Base-by-base conservation (phyloP, 2,329 filamentous ascomycete species). In the Diplodia seriata region DNA sequence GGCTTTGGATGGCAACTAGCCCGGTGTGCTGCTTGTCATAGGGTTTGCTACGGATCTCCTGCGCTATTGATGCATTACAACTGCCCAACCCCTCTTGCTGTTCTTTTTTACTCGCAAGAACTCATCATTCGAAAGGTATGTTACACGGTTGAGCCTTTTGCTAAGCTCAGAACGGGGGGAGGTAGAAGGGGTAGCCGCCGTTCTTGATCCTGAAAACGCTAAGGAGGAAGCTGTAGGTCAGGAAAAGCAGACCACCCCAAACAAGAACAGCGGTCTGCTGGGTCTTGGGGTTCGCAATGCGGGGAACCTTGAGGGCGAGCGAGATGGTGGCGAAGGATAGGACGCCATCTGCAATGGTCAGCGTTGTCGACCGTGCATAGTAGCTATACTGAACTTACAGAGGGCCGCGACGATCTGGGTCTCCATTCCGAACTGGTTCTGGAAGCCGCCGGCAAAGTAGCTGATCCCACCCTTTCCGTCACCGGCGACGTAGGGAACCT, bases 161-260 rank as follows among this genome's bases (percentile, higher is more conserved):
- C 40, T 49, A 20, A 18, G 55, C 59, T 68, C 84, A 90, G 80
- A 99, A 98, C 12, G 95, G 95, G 67, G 95, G 95, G 70, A 99
- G 85, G 76, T 89, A 93, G 82, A 98, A 97, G 18, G 94, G 94
- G 81, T 99, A 99, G 29, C 93, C 93, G 40, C 89, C 89, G 77
- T 98, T 99, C 89, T 99, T 99, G 74, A 91, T 85, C 74, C 94
- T 89, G 86, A 99, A 99, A 70, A 97, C 85, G 80, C 92, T 97
- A 72, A 99, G 86, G 71, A 99, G 85, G 82, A 97, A 95, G 83
- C 94, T 97, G 84, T 98, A 98, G 81, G 93, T 88, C 71, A 91
- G 81, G 73, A 97, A 89, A 68, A 97, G 81, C 36, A 95, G 83
- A 55, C 83, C 87, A 23, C 88, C 89, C 91, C 93, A 97, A 53